A percentile compares a stretch with the other conserved stretches of the same genome.
phyloP scores from a whole-genome alignment of 2,329 filamentous ascomycete genomes.

The Cladosporium austrohemisphaericum region DNA sequence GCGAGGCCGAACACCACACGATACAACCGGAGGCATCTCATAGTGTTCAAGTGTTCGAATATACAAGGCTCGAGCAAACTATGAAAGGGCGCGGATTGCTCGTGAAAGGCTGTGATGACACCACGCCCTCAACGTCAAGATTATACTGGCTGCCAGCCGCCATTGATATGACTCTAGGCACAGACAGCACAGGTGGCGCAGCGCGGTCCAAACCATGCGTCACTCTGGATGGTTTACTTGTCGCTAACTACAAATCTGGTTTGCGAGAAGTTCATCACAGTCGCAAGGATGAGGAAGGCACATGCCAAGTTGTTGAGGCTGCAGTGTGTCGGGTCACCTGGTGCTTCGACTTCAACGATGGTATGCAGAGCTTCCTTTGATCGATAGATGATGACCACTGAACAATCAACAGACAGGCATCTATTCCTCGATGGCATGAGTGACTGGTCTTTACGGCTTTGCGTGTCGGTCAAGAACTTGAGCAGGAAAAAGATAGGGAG shows the following conservation, averaged over 20 bases:
- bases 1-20: no score
- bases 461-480: no score
- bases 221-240: background rate
- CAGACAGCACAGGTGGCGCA: background rate
- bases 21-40: background rate
- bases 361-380: background rate
- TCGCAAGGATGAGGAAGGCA: background rate
- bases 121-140: background rate
- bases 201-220: background rate
- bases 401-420: no score
- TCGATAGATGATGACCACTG: no score
- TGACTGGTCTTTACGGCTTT: no score
- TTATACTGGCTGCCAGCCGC: background rate
- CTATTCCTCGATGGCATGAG: background rate
- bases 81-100: background rate
- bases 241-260: background rate
- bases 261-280: background rate
- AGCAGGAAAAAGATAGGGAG: no score
- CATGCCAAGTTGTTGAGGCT: background rate
- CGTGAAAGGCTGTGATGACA: background rate
- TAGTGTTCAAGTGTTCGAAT: background rate
- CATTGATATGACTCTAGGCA: background rate
- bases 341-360: background rate
- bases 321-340: background rate
- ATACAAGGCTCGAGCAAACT: background rate